Conservation (phyloP, 208 protist genomes). For the Trichomonas gallinae region DNA sequence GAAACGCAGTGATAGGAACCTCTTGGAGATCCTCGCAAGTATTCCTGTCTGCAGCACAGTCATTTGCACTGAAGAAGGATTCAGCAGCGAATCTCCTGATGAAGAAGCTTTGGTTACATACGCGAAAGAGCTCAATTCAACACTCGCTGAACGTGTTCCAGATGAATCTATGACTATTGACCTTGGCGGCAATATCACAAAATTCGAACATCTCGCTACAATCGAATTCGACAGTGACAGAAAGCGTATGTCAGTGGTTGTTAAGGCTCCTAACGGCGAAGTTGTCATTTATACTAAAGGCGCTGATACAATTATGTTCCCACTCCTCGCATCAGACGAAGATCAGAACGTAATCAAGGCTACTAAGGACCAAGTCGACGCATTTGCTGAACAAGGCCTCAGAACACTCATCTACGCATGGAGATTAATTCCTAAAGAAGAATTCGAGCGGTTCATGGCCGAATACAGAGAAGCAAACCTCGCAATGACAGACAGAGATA, state of each 20-base stretch:
- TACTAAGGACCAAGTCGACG: constrained; percentile 23
- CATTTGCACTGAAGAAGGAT: background rate
- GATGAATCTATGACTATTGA: background rate
- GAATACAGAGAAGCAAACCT: background rate
- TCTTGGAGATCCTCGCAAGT: background rate
- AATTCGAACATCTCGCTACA: constrained; percentile 32
- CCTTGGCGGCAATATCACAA: background rate
- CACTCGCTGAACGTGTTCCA: background rate
- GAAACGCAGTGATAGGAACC: background rate
- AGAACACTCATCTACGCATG: constrained; percentile 29
- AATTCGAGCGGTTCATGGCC: background rate
- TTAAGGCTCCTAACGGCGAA: constrained; percentile 49
- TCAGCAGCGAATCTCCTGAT: background rate
- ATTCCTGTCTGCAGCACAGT: background rate
- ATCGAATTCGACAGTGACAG: constrained; percentile 91
- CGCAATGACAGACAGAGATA: constrained; percentile 14
- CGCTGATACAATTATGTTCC: constrained; percentile 58
- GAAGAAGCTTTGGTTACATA: background rate
- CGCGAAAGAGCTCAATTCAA: background rate
- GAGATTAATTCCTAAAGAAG: background rate
- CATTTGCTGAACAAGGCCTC: constrained; percentile 26
- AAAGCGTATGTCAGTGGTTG: constrained; percentile 94
- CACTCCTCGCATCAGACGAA: background rate
- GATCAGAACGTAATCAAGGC: background rate
- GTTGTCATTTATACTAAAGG: constrained; percentile 89